A percentile compares a stretch with the other conserved stretches of the same genome.
Conservation (phyloP, 441 rosid genomes). For the Theobroma grandiflorum region DNA sequence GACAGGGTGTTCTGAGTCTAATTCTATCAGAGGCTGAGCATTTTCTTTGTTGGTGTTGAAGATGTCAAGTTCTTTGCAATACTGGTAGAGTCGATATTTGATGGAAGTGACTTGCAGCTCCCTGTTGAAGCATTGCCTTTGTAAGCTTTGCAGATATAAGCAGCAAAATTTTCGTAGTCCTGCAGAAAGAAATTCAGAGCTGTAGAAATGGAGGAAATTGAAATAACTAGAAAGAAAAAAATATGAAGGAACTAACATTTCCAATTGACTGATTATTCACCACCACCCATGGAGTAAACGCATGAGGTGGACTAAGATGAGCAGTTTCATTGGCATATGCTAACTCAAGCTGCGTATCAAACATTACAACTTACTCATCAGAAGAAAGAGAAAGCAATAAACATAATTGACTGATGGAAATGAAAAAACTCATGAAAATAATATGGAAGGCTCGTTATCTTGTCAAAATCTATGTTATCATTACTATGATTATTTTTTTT, state of each 20-base stretch:
- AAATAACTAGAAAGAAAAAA: neutral
- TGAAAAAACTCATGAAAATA: neutral
- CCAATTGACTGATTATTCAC: conserved; percentile 59
- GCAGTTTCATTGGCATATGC: conserved; percentile 56
- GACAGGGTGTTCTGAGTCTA: neutral
- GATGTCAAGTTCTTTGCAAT: neutral
- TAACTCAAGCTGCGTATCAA: conserved; percentile 55
- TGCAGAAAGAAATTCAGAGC: conserved; percentile 37
- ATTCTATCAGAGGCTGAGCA: neutral
- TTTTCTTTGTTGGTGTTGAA: conserved; percentile 5
- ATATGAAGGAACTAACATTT: conserved; percentile 44
- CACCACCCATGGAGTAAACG: conserved; percentile 70
- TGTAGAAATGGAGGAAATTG: neutral
- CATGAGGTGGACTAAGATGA: conserved; percentile 60
- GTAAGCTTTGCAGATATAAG: conserved; percentile 62
- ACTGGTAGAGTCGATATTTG: conserved; percentile 24
- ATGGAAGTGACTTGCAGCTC: conserved; percentile 41
- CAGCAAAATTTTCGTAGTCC: conserved; percentile 56
- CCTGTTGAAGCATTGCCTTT: conserved; percentile 48
- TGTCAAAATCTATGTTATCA: conserved; percentile 3
- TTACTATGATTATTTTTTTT: neutral
- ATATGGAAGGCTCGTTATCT: neutral
- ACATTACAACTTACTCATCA: neutral
- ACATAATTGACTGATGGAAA: neutral
- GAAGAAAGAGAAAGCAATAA: neutral